These are phyloP conservation scores for Castanea crenata DNA, from an alignment of 306 rosid species.

Conservation along the genomic window DNA sequence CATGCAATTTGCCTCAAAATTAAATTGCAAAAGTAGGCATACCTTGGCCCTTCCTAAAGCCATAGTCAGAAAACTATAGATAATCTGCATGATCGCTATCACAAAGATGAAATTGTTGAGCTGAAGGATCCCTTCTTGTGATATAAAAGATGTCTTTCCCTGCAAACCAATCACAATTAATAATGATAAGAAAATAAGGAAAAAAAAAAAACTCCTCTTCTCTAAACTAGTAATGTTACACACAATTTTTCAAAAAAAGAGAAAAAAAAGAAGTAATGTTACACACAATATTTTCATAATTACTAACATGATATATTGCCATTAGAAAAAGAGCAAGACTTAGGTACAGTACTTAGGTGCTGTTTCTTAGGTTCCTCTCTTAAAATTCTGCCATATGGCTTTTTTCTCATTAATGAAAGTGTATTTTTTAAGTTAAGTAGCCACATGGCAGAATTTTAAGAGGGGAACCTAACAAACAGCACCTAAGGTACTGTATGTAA, in stretches of 20 bases:
- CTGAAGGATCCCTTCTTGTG: conserved; percentile 50
- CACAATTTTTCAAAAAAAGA: too few species aligned
- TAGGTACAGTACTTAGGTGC: too few species aligned
- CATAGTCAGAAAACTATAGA: conserved; percentile 55
- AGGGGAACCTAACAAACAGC: too few species aligned
- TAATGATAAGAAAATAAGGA: neutral
- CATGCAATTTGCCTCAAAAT: neutral
- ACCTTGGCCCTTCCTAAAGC: conserved; percentile 65
- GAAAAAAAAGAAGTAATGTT: neutral
- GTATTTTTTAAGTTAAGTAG: too few species aligned
- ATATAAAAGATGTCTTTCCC: conserved; percentile 55
- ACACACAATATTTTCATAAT: too few species aligned
- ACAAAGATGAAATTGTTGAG: conserved; percentile 54
- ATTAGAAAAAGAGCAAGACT: too few species aligned
- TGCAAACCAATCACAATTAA: conserved; percentile 7
- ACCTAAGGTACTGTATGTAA: too few species aligned
- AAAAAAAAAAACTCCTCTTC: neutral
- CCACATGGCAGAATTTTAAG: too few species aligned
- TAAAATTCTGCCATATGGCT: too few species aligned
- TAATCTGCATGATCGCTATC: conserved; percentile 59
- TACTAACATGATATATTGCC: too few species aligned
- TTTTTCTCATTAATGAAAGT: too few species aligned
- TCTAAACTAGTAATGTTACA: neutral
- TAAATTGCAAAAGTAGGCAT: neutral
- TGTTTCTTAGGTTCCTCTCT: too few species aligned